These are phyloP conservation scores for Royoungia palumana DNA, from an alignment of 768 basidiomycete species.

Conservation along the genomic window DNA sequence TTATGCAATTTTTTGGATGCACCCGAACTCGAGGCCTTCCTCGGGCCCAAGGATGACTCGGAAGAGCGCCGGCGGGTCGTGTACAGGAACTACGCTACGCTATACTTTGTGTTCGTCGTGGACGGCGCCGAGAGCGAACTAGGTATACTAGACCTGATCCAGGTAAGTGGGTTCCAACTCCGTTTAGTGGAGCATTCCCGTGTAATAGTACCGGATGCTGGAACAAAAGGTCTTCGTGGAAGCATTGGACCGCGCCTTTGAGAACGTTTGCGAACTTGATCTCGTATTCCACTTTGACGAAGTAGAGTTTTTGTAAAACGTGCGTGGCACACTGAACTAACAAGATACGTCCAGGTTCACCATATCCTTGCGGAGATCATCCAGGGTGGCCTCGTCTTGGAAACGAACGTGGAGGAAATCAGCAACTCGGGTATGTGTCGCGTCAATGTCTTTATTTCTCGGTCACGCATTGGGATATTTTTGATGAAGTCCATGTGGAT, in stretches of 20 bases:
- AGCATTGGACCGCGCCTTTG: slow-evolving; percentile 90
- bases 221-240: slow-evolving; percentile 83
- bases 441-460: slow-evolving; percentile 6
- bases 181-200: background rate
- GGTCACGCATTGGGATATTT: slow-evolving; percentile 1
- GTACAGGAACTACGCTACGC: slow-evolving; percentile 92
- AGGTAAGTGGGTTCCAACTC: slow-evolving; percentile 49
- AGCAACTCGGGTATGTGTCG: slow-evolving; percentile 59
- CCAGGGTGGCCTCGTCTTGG: slow-evolving; percentile 93
- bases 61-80: slow-evolving; percentile 81
- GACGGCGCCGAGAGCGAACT: slow-evolving; percentile 96
- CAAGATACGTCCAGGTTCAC: slow-evolving; percentile 56
- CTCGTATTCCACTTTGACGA: slow-evolving; percentile 99
- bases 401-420: slow-evolving; percentile 90
- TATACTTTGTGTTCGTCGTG: slow-evolving; percentile 97
- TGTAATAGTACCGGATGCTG: background rate
- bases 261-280: slow-evolving; percentile 98
- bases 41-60: slow-evolving; percentile 48
- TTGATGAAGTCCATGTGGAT: background rate
- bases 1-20: slow-evolving; percentile 98
- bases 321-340: slow-evolving; percentile 1
- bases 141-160: slow-evolving; percentile 93
- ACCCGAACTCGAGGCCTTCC: slow-evolving; percentile 75
- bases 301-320: slow-evolving; percentile 40
- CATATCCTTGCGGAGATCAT: slow-evolving; percentile 95